Conservation (phyloP, 495 filamentous ascomycete genomes). For the Hypoxylon cercidicola region DNA sequence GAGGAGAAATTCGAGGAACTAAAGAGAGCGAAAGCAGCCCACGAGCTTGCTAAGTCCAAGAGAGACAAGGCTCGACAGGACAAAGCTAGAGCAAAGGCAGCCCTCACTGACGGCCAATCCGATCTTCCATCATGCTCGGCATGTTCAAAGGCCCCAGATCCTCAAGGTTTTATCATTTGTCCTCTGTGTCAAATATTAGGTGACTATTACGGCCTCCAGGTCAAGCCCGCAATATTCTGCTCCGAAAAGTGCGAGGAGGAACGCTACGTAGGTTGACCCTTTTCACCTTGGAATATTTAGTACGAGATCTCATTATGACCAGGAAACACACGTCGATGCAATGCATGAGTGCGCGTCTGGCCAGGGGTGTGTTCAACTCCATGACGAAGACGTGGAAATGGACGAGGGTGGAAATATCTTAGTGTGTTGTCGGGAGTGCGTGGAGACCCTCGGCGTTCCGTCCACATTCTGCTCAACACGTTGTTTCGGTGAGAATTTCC, state of each 20-base stretch:
- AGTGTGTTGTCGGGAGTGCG: slow-evolving; percentile 56
- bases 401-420: slow-evolving; percentile 28
- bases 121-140: slow-evolving; percentile 51
- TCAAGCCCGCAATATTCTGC: slow-evolving; percentile 54
- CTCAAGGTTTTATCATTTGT: slow-evolving; percentile 49
- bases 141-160: slow-evolving; percentile 45
- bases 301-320: slow-evolving; percentile 15
- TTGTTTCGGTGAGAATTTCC: slow-evolving; percentile 55
- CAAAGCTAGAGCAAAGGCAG: slow-evolving; percentile 39
- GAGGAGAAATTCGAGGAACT: slow-evolving; percentile 56
- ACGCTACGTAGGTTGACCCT: slow-evolving; percentile 51
- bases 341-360: slow-evolving; percentile 43
- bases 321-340: slow-evolving; percentile 37
- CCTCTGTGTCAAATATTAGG: slow-evolving; percentile 53
- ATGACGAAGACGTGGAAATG: slow-evolving; percentile 39
- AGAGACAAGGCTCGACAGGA: slow-evolving; percentile 49
- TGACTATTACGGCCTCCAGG: slow-evolving; percentile 37
- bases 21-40: slow-evolving; percentile 53
- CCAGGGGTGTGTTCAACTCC: slow-evolving; percentile 33
- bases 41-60: slow-evolving; percentile 53
- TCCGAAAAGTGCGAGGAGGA: slow-evolving; percentile 53
- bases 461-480: slow-evolving; percentile 53
- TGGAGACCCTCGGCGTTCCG: slow-evolving; percentile 44
- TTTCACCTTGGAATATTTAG: neutral
- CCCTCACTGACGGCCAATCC: slow-evolving; percentile 43